These are phyloP conservation scores for Vitellaria paradoxa DNA, from an alignment of 179 eudicot species.

Conservation along the genomic window DNA sequence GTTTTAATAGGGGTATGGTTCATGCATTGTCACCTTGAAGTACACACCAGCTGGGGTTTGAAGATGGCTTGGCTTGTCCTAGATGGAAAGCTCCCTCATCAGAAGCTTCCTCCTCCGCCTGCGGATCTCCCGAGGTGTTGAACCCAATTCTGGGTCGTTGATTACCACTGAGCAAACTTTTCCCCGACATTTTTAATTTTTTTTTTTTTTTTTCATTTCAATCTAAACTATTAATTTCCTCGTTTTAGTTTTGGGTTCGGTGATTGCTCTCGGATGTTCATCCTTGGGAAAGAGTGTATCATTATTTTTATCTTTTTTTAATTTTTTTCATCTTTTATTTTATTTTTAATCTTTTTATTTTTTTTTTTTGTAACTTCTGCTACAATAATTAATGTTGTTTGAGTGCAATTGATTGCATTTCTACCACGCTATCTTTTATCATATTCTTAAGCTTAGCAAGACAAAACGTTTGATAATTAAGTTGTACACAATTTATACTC, in stretches of 20 bases:
- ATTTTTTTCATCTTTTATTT: too few relatives aligned
- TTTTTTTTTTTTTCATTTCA: background rate
- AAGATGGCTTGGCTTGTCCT: conserved; percentile 39
- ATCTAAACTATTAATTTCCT: background rate
- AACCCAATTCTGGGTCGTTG: background rate
- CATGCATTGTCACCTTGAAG: conserved; percentile 45
- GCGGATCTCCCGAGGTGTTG: conserved; percentile 42
- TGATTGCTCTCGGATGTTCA: conserved; percentile 1
- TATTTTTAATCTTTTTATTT: too few relatives aligned
- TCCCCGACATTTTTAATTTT: background rate
- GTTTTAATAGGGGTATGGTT: conserved; percentile 36
- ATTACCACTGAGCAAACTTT: background rate
- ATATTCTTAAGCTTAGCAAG: background rate
- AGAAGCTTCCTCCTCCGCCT: conserved; percentile 34
- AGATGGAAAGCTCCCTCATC: conserved; percentile 27
- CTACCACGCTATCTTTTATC: background rate
- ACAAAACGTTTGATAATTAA: background rate
- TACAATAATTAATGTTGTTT: background rate
- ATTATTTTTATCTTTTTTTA: background rate
- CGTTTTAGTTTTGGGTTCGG: background rate
- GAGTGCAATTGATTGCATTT: background rate
- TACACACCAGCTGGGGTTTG: conserved; percentile 45
- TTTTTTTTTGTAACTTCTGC: background rate
- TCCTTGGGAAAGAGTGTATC: background rate
- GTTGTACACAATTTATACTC: background rate